These are phyloP conservation scores for Claviceps pusilla DNA, from an alignment of 2,329 filamentous ascomycete species.

Conservation along the genomic window DNA sequence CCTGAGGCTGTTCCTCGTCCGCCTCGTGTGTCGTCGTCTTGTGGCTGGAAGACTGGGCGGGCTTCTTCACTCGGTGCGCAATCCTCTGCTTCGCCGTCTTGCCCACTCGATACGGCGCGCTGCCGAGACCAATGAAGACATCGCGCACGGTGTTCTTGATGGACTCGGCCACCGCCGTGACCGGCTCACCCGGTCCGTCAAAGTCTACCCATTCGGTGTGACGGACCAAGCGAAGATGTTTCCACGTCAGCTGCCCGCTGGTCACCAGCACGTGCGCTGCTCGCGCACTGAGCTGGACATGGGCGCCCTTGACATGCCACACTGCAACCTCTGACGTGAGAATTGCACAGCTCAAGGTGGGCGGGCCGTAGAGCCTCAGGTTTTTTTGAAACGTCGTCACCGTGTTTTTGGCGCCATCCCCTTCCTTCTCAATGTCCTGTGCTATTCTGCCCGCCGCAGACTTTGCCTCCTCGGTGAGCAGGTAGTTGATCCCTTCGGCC, in stretches of 20 bases:
- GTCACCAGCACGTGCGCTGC: slow-evolving; percentile 51
- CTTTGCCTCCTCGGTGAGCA: slow-evolving; percentile 45
- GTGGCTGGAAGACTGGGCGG: no score
- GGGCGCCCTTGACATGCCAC: slow-evolving; percentile 49
- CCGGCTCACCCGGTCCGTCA: slow-evolving; percentile 57
- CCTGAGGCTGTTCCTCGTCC: background rate
- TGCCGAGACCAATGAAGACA: slow-evolving; percentile 46
- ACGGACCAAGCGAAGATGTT: slow-evolving; percentile 45
- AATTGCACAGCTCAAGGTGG: slow-evolving; percentile 50
- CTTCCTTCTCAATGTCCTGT: slow-evolving; percentile 42
- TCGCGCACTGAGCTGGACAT: slow-evolving; percentile 44
- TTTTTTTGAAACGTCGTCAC: slow-evolving; percentile 51
- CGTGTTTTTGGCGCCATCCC: slow-evolving; percentile 56
- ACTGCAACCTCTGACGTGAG: slow-evolving; percentile 46
- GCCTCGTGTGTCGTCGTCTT: background rate
- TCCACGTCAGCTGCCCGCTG: slow-evolving; percentile 46
- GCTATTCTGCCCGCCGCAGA: slow-evolving; percentile 44
- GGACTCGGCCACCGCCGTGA: slow-evolving; percentile 50
- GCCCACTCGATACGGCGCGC: slow-evolving; percentile 46
- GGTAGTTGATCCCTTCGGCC: slow-evolving; percentile 55
- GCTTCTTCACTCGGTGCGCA: slow-evolving; percentile 26
- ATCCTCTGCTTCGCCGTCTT: slow-evolving; percentile 39
- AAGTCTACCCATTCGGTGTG: slow-evolving; percentile 66
- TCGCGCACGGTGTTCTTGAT: slow-evolving; percentile 43
- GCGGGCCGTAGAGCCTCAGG: slow-evolving; percentile 34